A percentile compares a stretch with the other conserved stretches of the same genome.
Evolutionary conservation across 2,329 filamentous ascomycete species (phyloP).

Genomic region (Diaporthe nobilis): DNA sequence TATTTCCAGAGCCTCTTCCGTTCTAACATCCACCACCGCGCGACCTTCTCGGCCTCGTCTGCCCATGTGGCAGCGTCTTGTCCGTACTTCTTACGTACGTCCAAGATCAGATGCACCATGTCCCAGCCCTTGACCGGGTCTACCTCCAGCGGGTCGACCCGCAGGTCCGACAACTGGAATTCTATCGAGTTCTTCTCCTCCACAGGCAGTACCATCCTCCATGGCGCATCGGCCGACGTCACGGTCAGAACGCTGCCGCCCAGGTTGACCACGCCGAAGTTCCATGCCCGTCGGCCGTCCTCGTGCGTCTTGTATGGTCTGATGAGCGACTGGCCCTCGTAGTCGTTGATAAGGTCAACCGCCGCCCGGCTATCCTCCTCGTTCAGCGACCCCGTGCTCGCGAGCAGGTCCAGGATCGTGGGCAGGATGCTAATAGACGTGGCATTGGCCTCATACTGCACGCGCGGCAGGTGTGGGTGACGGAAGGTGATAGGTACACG

Average conservation of each 20-base stretch:
- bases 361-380: conserved; percentile 50
- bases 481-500: conserved; percentile 59
- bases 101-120: conserved; percentile 37
- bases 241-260: conserved; percentile 44
- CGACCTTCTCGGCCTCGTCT: conserved; percentile 44
- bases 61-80: conserved; percentile 43
- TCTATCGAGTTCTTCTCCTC: conserved; percentile 40
- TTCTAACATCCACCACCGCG: conserved; percentile 44
- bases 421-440: conserved; percentile 60
- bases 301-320: conserved; percentile 54
- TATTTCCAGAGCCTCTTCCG: conserved; percentile 31
- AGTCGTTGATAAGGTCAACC: conserved; percentile 57
- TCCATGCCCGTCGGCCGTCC: conserved; percentile 56
- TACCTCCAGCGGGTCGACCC: conserved; percentile 15
- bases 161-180: conserved; percentile 43
- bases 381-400: conserved; percentile 56
- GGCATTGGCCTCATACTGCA: conserved; percentile 56
- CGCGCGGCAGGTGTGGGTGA: conserved; percentile 58
- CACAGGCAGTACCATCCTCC: conserved; percentile 44
- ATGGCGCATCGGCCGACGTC: conserved; percentile 42
- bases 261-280: conserved; percentile 68
- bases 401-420: conserved; percentile 60
- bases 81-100: conserved; percentile 36
- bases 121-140: conserved; percentile 28
- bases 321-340: conserved; percentile 63